Conservation (phyloP, 768 basidiomycete species). For the Phylloporus sp. region DNA sequence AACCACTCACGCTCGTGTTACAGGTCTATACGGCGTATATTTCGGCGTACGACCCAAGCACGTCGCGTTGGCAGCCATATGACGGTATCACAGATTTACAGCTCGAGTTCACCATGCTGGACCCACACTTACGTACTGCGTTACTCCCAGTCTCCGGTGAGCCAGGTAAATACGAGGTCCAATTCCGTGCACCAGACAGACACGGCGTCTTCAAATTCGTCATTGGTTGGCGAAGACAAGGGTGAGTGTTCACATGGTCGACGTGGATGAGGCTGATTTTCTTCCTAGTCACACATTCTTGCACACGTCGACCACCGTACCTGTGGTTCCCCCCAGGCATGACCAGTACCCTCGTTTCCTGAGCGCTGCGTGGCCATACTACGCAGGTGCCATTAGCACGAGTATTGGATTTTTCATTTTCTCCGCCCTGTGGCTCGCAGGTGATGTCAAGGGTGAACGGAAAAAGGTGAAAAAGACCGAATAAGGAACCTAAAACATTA, state of each 20-base stretch:
- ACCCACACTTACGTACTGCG: constrained; percentile 87
- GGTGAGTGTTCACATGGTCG: constrained; percentile 43
- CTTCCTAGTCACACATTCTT: constrained; percentile 66
- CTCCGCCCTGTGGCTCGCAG: constrained; percentile 81
- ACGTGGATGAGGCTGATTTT: background rate
- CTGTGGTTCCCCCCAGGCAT: constrained; percentile 90
- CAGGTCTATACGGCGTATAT: constrained; percentile 76
- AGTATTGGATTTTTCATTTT: constrained; percentile 84
- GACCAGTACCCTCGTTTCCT: constrained; percentile 96
- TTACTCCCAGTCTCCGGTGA: constrained; percentile 53
- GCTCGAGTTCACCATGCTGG: constrained; percentile 97
- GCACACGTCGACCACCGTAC: constrained; percentile 67
- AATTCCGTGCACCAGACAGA: constrained; percentile 88
- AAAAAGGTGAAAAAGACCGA: constrained; percentile 41
- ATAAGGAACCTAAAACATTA: constrained; percentile 12
- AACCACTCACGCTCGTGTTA: background rate
- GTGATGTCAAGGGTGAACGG: constrained; percentile 64
- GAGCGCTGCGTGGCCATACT: constrained; percentile 95
- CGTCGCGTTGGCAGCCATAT: constrained; percentile 65
- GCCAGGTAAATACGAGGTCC: constrained; percentile 71
- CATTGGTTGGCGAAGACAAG: constrained; percentile 86
- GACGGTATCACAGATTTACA: constrained; percentile 77
- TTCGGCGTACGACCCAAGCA: constrained; percentile 59
- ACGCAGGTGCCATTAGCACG: constrained; percentile 86
- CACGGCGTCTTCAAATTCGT: constrained; percentile 99